Conservation (phyloP, 2,329 filamentous ascomycete genomes). For the Didymella glomerata region DNA sequence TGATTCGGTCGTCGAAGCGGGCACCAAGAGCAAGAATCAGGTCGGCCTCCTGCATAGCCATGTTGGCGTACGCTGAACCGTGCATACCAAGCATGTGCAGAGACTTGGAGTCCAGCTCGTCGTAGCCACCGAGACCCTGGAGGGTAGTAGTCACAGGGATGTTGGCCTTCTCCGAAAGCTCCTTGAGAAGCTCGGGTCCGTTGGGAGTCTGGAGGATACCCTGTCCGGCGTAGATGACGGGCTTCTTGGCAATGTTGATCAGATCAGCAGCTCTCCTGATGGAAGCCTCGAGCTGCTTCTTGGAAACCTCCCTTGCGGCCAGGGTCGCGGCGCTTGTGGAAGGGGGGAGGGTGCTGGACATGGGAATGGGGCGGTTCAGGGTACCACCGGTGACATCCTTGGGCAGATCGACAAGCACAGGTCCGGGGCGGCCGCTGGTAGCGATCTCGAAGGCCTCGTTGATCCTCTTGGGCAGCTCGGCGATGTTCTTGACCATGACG, state of each 20-base stretch:
- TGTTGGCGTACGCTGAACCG: conserved; percentile 95
- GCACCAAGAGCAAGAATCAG: conserved; percentile 93
- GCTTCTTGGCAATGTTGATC: conserved; percentile 90
- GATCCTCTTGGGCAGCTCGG: conserved; percentile 90
- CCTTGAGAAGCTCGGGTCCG: conserved; percentile 79
- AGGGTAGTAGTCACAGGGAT: conserved; percentile 97
- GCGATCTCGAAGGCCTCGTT: conserved; percentile 99
- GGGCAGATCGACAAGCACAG: conserved; percentile 92
- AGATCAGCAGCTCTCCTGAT: conserved; percentile 81
- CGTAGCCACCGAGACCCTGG: conserved; percentile 89
- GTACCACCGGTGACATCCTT: conserved; percentile 94
- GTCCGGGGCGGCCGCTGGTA: conserved; percentile 89
- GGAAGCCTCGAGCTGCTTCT: conserved; percentile 75
- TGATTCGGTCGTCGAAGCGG: conserved; percentile 97
- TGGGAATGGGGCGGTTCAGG: conserved; percentile 83
- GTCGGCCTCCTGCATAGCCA: conserved; percentile 97
- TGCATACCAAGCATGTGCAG: conserved; percentile 99
- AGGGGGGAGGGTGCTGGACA: conserved; percentile 74
- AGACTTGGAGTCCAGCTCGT: conserved; percentile 92
- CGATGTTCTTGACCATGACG: conserved; percentile 95
- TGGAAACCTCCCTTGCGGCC: conserved; percentile 76
- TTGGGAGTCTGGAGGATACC: conserved; percentile 83
- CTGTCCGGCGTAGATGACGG: conserved; percentile 93
- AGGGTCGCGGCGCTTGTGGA: conserved; percentile 87
- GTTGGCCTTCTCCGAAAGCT: conserved; percentile 86